Evolutionary conservation across 73 alveolate genomes (phyloP).

Genomic region (Tetrahymena malaccensis): DNA sequence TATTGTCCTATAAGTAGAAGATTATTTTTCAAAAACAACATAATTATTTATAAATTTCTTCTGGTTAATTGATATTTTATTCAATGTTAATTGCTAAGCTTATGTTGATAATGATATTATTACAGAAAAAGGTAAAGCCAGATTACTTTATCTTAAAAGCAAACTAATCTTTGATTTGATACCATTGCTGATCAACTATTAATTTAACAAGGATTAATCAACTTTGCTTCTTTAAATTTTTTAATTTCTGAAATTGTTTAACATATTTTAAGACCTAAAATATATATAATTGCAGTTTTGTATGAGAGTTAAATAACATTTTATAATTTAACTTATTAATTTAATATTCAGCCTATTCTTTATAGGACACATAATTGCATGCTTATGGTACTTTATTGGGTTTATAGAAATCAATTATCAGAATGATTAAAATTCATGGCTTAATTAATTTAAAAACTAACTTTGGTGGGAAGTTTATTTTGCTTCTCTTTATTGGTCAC

Average conservation of each 20-base stretch:
- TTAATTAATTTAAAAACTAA: background rate
- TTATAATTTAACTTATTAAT: background rate
- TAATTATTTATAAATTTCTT: too few species aligned
- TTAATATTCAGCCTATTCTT: background rate
- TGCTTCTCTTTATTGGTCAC: background rate
- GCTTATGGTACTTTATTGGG: background rate
- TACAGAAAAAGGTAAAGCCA: background rate
- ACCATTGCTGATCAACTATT: background rate
- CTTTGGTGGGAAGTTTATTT: background rate
- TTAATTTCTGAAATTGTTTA: background rate
- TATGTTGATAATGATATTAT: background rate
- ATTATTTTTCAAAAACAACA: background rate
- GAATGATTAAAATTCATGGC: background rate
- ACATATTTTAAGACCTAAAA: background rate
- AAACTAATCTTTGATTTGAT: background rate
- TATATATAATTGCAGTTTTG: background rate
- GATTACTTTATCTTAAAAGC: background rate
- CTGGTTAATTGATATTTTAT: background rate
- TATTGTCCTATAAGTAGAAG: background rate
- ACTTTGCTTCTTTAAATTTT: background rate
- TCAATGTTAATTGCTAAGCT: background rate
- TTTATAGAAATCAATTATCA: background rate
- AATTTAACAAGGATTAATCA: background rate
- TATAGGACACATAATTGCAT: background rate
- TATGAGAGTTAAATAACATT: background rate